These are phyloP conservation scores for Podochytrium sp. DNA, from an alignment of 192 early-diverging fungal genomes.

Conservation along the genomic window DNA sequence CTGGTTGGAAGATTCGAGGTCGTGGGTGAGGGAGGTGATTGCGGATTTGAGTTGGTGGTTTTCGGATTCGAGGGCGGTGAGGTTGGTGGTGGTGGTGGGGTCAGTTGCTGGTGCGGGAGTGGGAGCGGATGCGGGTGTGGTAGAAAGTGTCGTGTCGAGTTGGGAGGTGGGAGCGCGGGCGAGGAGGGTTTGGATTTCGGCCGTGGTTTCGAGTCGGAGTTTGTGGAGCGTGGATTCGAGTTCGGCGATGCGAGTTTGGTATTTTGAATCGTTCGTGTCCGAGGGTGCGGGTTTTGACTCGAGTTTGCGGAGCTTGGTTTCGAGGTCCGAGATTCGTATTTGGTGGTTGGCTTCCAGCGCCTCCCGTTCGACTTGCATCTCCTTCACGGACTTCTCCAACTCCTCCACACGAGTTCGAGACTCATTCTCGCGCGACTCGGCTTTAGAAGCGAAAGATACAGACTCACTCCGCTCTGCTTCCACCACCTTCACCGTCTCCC, in stretches of 20 bases:
- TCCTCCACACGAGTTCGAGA: slow-evolving; percentile 1
- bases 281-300: too few species aligned
- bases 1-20: background rate
- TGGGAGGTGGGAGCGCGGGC: background rate
- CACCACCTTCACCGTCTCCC: background rate
- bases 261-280: background rate
- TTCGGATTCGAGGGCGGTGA: background rate
- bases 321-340: background rate
- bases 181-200: background rate
- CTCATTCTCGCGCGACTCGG: background rate
- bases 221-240: background rate
- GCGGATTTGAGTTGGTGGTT: slow-evolving; percentile 1
- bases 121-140: too few species aligned
- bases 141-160: too few species aligned
- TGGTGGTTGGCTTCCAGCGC: background rate
- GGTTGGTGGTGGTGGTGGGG: background rate
- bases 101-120: background rate
- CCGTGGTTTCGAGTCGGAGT: background rate
- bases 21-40: slow-evolving; percentile 7
- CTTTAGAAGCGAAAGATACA: background rate
- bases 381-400: background rate
- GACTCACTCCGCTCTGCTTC: background rate
- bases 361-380: background rate
- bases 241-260: background rate
- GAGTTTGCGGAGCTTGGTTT: background rate